Evolutionary conservation across 106 monocot genomes (phyloP), one percentile per base, ranked within the genome.

Genomic region (Dendrobium catenatum): DNA sequence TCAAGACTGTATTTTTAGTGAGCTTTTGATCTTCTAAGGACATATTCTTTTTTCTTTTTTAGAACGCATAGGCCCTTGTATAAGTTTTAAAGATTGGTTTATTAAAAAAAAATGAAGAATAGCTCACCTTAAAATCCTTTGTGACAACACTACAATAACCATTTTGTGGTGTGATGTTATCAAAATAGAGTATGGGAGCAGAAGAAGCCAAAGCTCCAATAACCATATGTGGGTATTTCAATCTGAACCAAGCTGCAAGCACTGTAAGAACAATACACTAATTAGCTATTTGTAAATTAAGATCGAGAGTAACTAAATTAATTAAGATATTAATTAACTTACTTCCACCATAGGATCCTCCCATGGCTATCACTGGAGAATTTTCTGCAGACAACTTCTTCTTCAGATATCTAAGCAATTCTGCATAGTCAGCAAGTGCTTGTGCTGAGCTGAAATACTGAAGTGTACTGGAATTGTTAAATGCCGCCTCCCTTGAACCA

Each of bases 121-220:
- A 78, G 26, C 27, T 59, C 64, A 85, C 85, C 51, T 58, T 73
- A 44, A 73, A 86, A 72, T 86, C 82, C 40, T 74, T 82, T 8
- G 82, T 41, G 67, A 79, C 82, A 48, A 86, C 79, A 26, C 27
- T 68, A 10, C 11, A 41, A 76, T 79, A 86, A 55, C 66, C 79
- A 49, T 86, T 31, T 27, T 82, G 77, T 47, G 86, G 79, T 37
- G 74, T 82, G 13, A 86, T 56, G 67, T 79, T 51, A 13, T 82
- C 86, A 20, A 86, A 86, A 55, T 82, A 79, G 31, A 86, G 86
- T 33, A 86, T 86, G 7, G 79, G 82, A 6, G 82, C 86, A 0
- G 86, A 86, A 8, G 86, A 86, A 42, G 86, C 86, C n/a, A 82
- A 19, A 18, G 86, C 82, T 79, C 82, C 86, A 41, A 86, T 86